Evolutionary conservation across 1,284 basidiomycete species (phyloP).

Genomic region (Ganoderma multipileum): DNA sequence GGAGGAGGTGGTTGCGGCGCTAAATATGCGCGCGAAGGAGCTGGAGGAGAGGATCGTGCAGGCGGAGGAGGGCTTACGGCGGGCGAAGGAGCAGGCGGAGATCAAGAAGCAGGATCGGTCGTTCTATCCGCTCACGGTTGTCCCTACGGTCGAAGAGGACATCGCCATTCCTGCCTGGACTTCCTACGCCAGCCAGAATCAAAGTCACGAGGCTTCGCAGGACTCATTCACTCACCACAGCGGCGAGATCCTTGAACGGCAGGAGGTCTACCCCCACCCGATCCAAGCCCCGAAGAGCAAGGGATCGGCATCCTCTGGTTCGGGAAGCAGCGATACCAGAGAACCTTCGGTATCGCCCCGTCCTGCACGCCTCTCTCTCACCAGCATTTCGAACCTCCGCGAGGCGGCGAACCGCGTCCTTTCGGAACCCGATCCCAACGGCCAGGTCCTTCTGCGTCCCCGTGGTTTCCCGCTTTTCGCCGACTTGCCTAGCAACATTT

Average conservation of each 20-base stretch:
- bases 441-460: slow-evolving; percentile 38
- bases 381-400: slow-evolving; percentile 45
- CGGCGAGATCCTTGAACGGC: slow-evolving; percentile 29
- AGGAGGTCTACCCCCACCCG: slow-evolving; percentile 35
- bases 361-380: slow-evolving; percentile 47
- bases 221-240: slow-evolving; percentile 28
- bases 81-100: slow-evolving; percentile 59
- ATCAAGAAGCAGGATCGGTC: slow-evolving; percentile 51
- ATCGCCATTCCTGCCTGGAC: slow-evolving; percentile 35
- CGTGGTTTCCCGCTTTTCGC: slow-evolving; percentile 52
- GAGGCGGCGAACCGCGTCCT: slow-evolving; percentile 28
- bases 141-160: slow-evolving; percentile 34
- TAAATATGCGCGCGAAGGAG: slow-evolving; percentile 45
- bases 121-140: slow-evolving; percentile 43
- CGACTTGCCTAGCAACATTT: slow-evolving; percentile 40
- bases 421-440: slow-evolving; percentile 28
- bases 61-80: slow-evolving; percentile 59
- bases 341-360: slow-evolving; percentile 42
- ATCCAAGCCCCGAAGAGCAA: slow-evolving; percentile 30
- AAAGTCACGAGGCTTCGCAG: slow-evolving; percentile 2
- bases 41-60: slow-evolving; percentile 46
- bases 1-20: slow-evolving; percentile 61
- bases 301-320: slow-evolving; percentile 32
- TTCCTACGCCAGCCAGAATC: slow-evolving; percentile 18
- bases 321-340: slow-evolving; percentile 28